Conservation (phyloP, 495 filamentous ascomycete genomes). For the Neurospora sp. region DNA sequence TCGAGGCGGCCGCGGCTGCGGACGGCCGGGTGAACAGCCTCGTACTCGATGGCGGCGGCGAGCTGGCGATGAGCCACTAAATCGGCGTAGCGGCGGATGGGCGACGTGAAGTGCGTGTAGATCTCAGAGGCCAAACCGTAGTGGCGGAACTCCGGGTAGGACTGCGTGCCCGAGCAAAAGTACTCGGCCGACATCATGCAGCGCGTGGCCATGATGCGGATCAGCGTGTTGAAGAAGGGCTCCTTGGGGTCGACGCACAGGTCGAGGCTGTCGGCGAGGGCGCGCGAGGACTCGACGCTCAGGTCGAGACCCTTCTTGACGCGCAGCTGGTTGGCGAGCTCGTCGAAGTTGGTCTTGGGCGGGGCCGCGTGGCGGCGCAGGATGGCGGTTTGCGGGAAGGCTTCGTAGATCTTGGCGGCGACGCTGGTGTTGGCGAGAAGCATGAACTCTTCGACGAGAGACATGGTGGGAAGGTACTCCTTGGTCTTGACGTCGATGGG, state of each 20-base stretch:
- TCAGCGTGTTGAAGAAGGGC: constrained; percentile 96
- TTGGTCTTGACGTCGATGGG: constrained; percentile 96
- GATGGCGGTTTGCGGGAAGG: constrained; percentile 91
- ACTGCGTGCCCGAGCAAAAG: constrained; percentile 86
- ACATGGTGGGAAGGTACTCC: constrained; percentile 88
- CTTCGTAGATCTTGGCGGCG: constrained; percentile 71
- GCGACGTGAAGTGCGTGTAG: constrained; percentile 97
- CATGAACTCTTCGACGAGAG: constrained; percentile 98
- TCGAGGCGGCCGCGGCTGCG: constrained; percentile 54
- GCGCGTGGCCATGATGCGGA: constrained; percentile 92
- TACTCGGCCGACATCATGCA: constrained; percentile 99
- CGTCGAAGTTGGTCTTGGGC: constrained; percentile 92
- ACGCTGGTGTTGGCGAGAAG: constrained; percentile 94
- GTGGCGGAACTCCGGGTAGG: constrained; percentile 88
- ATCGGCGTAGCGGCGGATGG: constrained; percentile 94
- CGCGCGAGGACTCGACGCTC: constrained; percentile 72
- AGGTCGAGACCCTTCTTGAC: constrained; percentile 74
- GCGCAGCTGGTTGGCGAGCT: constrained; percentile 77
- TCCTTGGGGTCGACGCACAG: constrained; percentile 68
- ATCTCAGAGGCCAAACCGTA: constrained; percentile 93
- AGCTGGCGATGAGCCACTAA: constrained; percentile 89
- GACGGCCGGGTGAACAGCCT: constrained; percentile 65
- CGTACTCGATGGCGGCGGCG: constrained; percentile 88
- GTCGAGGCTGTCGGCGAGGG: constrained; percentile 85
- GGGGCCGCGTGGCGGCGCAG: constrained; percentile 85